These are phyloP conservation scores for Hymenoscyphus albidus DNA, from an alignment of 2,329 filamentous ascomycete species.

Conservation along the genomic window DNA sequence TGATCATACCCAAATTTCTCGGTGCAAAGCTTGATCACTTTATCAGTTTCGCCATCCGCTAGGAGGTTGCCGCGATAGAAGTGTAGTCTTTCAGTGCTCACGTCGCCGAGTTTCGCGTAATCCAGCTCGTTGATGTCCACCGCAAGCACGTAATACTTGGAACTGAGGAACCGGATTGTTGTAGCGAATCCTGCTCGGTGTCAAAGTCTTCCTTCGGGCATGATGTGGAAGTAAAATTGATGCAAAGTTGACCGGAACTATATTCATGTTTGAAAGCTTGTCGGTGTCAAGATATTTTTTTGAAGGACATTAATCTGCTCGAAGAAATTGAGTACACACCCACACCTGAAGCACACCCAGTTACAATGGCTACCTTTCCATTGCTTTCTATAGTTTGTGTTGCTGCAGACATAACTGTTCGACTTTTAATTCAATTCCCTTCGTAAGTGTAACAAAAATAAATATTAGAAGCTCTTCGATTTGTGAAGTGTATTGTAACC, in stretches of 20 bases:
- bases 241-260: too few relatives aligned
- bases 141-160: slow-evolving; percentile 35
- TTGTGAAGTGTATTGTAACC: too few relatives aligned
- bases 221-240: too few relatives aligned
- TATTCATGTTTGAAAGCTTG: too few relatives aligned
- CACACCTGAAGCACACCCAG: slow-evolving; percentile 35
- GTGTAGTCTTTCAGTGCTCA: slow-evolving; percentile 30
- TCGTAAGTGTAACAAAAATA: too few relatives aligned
- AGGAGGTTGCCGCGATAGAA: slow-evolving; percentile 37
- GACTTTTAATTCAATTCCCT: too few relatives aligned
- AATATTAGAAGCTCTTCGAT: too few relatives aligned
- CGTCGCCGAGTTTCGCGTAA: slow-evolving; percentile 26
- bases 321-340: too few relatives aligned
- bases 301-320: too few relatives aligned
- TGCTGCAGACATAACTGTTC: neutral
- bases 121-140: slow-evolving; percentile 35
- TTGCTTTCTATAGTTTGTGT: neutral
- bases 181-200: slow-evolving; percentile 31
- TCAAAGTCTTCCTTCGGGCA: too few relatives aligned
- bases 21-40: slow-evolving; percentile 34
- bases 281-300: too few relatives aligned
- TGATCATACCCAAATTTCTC: slow-evolving; percentile 28
- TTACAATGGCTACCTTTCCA: slow-evolving; percentile 32
- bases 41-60: slow-evolving; percentile 33
- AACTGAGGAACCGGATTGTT: slow-evolving; percentile 32